phyloP scores from a whole-genome alignment of 805 yeast species.

The Barnettozyma salicaria region DNA sequence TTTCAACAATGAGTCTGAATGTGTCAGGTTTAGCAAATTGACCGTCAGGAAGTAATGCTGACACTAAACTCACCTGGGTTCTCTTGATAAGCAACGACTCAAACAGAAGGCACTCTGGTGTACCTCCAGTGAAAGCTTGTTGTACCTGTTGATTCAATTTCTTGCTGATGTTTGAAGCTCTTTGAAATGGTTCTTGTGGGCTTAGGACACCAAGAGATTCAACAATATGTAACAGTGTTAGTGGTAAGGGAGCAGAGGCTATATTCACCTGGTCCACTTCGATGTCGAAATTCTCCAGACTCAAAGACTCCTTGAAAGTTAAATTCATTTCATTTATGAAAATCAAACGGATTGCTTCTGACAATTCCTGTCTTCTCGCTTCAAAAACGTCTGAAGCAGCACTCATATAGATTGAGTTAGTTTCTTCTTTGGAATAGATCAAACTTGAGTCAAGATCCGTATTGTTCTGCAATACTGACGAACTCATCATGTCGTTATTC shows the following conservation, averaged over 20 bases:
- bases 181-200: conserved; percentile 6
- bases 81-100: conserved; percentile 34
- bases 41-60: conserved; percentile 40
- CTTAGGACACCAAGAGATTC: conserved; percentile 22
- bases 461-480: conserved; percentile 23
- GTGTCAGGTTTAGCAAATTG: conserved; percentile 33
- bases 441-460: conserved; percentile 44
- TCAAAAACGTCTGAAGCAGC: conserved; percentile 53
- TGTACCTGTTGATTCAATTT: conserved; percentile 6
- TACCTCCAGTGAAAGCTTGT: not conserved
- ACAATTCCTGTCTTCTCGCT: conserved; percentile 15
- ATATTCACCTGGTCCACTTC: conserved; percentile 35
- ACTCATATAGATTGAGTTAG: conserved; percentile 74
- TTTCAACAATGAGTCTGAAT: conserved; percentile 25
- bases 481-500: conserved; percentile 26
- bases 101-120: conserved; percentile 23
- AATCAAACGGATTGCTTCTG: conserved; percentile 15
- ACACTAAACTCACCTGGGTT: conserved; percentile 38
- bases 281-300: conserved; percentile 28
- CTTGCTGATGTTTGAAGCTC: conserved; percentile 12
- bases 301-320: conserved; percentile 43
- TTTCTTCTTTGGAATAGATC: conserved; percentile 62
- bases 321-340: conserved; percentile 31
- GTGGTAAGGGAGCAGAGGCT: conserved; percentile 34
- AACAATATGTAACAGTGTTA: conserved; percentile 21